A percentile compares a stretch with the other conserved stretches of the same genome.
Evolutionary conservation across 257 asterid species (phyloP).

Genomic region (Misopates orontium): DNA sequence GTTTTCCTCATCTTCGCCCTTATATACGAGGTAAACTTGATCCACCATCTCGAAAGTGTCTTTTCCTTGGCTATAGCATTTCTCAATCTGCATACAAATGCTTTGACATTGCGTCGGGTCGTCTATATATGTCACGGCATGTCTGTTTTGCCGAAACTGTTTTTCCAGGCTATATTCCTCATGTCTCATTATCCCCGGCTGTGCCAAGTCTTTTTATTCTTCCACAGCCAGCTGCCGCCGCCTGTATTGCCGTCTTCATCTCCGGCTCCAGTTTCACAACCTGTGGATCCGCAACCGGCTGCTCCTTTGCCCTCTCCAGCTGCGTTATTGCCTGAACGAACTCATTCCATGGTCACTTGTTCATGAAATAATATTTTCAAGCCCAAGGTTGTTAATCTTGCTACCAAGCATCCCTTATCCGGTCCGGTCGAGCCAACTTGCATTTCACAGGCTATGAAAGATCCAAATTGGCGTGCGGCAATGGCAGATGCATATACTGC

Average conservation of each 20-base stretch:
- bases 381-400: not conserved
- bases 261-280: no score
- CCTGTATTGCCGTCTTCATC: no score
- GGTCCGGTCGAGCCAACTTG: not conserved
- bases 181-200: no score
- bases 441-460: not conserved
- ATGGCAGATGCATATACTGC: not conserved
- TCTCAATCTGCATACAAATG: not conserved
- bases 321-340: not conserved
- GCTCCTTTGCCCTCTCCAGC: no score
- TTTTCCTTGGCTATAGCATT: not conserved
- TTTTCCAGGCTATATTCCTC: no score
- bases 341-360: not conserved
- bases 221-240: no score
- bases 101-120: not conserved
- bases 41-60: not conserved
- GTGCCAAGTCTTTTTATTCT: no score
- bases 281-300: no score
- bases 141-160: no score
- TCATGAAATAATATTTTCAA: not conserved
- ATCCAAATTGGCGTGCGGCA: not conserved
- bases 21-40: not conserved
- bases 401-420: not conserved
- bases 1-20: not conserved
- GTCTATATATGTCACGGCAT: not conserved